Conservation (phyloP, 768 basidiomycete genomes). For the Termitomyces titanicus region DNA sequence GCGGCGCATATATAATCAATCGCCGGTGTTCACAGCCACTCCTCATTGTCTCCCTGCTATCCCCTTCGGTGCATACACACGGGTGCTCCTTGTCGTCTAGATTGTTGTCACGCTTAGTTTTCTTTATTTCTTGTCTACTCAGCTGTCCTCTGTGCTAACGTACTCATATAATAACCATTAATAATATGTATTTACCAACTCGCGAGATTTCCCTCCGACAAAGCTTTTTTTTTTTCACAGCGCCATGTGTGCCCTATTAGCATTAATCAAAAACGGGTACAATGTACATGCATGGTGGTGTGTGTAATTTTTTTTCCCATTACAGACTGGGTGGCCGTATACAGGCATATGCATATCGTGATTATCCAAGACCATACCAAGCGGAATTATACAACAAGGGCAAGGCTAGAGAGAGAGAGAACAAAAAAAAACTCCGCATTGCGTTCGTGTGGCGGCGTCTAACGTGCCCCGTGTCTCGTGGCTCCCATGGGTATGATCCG, state of each 20-base stretch:
- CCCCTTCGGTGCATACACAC: slow-evolving; percentile 7
- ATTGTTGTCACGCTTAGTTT: slow-evolving; percentile 12
- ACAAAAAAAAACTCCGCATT: background rate
- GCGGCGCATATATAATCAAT: slow-evolving; percentile 7
- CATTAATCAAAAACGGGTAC: too few relatives aligned
- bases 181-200: slow-evolving; percentile 15
- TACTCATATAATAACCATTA: slow-evolving; percentile 4
- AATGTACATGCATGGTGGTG: too few relatives aligned
- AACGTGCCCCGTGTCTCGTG: background rate
- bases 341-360: background rate
- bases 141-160: slow-evolving; percentile 6
- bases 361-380: too few relatives aligned
- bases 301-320: too few relatives aligned
- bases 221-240: too few relatives aligned
- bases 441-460: slow-evolving; percentile 8
- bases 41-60: slow-evolving; percentile 3
- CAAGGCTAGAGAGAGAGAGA: too few relatives aligned
- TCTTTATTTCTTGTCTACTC: slow-evolving; percentile 14
- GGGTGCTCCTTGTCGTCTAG: slow-evolving; percentile 4
- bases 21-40: slow-evolving; percentile 9
- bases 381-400: too few relatives aligned
- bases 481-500: background rate
- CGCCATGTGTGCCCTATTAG: too few relatives aligned
- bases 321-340: background rate
- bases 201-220: background rate